Evolutionary conservation across 2,329 filamentous ascomycete genomes (phyloP).

Genomic region (Neocucurbitaria cava): DNA sequence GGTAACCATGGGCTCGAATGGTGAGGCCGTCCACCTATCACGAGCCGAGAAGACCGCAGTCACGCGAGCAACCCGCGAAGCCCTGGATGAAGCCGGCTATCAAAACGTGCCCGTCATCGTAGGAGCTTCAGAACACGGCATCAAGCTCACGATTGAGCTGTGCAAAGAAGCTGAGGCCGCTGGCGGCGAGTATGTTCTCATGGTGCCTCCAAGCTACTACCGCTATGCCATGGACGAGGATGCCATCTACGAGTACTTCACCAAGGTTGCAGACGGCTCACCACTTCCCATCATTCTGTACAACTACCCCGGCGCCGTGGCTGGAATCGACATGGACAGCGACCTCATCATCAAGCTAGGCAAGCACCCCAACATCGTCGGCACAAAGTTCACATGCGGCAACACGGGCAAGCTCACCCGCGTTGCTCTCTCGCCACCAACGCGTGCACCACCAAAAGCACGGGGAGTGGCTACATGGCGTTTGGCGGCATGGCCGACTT

Average conservation of each 20-base stretch:
- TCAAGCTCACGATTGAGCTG: slow-evolving; percentile 79
- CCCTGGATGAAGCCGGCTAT: slow-evolving; percentile 82
- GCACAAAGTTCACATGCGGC: slow-evolving; percentile 91
- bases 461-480: slow-evolving; percentile 71
- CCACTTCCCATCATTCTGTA: slow-evolving; percentile 84
- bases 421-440: slow-evolving; percentile 75
- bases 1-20: slow-evolving; percentile 89
- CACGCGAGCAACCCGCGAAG: slow-evolving; percentile 78
- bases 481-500: slow-evolving; percentile 91
- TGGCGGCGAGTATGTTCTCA: slow-evolving; percentile 80
- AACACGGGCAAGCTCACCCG: slow-evolving; percentile 89
- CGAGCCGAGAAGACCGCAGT: slow-evolving; percentile 77
- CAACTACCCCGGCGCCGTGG: slow-evolving; percentile 89
- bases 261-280: slow-evolving; percentile 74
- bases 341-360: slow-evolving; percentile 83
- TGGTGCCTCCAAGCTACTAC: slow-evolving; percentile 86
- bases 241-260: slow-evolving; percentile 76
- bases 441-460: slow-evolving; percentile 68
- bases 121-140: slow-evolving; percentile 81
- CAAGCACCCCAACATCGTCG: slow-evolving; percentile 81
- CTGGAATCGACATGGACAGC: slow-evolving; percentile 88
- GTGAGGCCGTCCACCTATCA: slow-evolving; percentile 85
- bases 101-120: slow-evolving; percentile 78
- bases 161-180: slow-evolving; percentile 70
- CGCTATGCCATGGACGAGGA: slow-evolving; percentile 76